Conservation (phyloP, 345 rosid genomes). For the Boechera divaricarpa region DNA sequence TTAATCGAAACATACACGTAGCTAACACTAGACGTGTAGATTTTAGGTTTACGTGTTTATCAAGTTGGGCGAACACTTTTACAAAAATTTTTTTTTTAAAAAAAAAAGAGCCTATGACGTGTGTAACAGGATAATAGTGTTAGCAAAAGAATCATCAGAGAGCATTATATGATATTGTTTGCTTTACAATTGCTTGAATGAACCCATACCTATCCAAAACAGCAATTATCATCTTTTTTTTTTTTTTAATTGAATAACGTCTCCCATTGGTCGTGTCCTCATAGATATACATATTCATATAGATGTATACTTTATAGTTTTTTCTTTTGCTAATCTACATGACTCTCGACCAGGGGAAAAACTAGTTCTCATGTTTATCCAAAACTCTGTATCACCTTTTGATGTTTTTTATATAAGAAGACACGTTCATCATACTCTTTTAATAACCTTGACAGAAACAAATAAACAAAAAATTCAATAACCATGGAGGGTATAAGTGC, state of each 20-base stretch:
- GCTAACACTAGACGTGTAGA: neutral
- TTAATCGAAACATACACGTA: constrained; percentile 18
- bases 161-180: constrained; percentile 26
- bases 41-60: constrained; percentile 3
- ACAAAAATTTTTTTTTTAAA: neutral
- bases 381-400: constrained; percentile 41
- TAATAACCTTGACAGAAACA: neutral
- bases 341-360: constrained; percentile 31
- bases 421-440: constrained; percentile 22
- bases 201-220: constrained; percentile 30
- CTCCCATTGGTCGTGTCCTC: constrained; percentile 9
- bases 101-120: neutral
- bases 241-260: neutral
- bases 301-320: constrained; percentile 27
- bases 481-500: constrained; percentile 30
- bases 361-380: constrained; percentile 34
- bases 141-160: constrained; percentile 27
- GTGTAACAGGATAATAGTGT: constrained; percentile 13
- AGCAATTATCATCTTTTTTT: constrained; percentile 10
- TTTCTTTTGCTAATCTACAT: constrained; percentile 30
- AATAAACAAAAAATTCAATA: neutral
- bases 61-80: constrained; percentile 16
- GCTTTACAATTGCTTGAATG: constrained; percentile 15
- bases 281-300: constrained; percentile 12
- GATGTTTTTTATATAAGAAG: constrained; percentile 39